These are phyloP conservation scores for Hypomyces rosellus DNA, from an alignment of 2,329 filamentous ascomycete species.

Conservation along the genomic window DNA sequence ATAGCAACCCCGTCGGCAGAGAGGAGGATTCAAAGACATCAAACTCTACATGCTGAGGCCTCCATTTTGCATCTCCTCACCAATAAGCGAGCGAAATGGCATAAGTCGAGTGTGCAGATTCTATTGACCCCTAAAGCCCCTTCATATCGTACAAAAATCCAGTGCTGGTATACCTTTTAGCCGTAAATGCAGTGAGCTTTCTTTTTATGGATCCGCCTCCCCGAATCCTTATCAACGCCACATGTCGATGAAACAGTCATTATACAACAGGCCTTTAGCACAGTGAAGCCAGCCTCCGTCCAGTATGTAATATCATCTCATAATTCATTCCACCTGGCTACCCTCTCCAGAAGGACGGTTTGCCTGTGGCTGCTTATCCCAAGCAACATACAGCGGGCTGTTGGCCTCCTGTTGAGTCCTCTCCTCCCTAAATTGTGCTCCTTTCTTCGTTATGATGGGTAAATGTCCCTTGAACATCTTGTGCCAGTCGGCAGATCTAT, in stretches of 20 bases:
- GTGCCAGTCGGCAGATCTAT: conserved; percentile 40
- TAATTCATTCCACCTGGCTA: background rate
- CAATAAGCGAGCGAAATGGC: no score
- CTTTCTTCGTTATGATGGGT: conserved; percentile 39
- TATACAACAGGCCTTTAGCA: background rate
- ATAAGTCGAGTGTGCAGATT: no score
- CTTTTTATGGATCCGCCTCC: no score
- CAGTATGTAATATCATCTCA: background rate
- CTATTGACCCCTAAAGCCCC: no score
- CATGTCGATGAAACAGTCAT: background rate
- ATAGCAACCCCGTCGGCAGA: no score
- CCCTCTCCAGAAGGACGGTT: background rate
- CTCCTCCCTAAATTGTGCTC: conserved; percentile 50
- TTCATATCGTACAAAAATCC: no score
- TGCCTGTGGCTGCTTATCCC: conserved; percentile 28
- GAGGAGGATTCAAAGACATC: no score
- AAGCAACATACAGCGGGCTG: conserved; percentile 42
- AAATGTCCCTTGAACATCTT: conserved; percentile 38
- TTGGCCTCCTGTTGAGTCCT: conserved; percentile 47
- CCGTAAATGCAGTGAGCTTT: no score
- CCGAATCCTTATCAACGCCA: no score
- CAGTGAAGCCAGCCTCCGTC: background rate
- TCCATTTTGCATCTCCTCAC: no score
- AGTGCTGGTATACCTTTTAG: no score
- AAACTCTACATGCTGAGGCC: no score